phyloP scores from a whole-genome alignment of 495 filamentous ascomycete genomes.

The Aspergillus sclerotioniger region DNA sequence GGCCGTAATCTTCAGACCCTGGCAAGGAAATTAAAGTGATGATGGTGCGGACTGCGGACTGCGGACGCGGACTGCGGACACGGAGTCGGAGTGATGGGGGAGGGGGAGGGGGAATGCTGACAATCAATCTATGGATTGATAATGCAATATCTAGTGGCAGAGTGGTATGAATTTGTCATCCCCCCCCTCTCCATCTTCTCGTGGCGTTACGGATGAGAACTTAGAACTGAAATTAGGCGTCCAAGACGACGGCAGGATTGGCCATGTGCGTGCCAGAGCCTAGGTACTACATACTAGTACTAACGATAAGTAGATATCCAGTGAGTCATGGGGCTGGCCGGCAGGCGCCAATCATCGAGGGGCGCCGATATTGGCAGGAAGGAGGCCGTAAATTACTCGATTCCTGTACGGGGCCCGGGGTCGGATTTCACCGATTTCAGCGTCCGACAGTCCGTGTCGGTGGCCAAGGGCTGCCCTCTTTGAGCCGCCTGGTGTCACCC shows the following conservation, averaged over 20 bases:
- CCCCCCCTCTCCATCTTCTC: too few species aligned
- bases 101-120: too few species aligned
- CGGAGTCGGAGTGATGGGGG: too few species aligned
- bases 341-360: neutral
- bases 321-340: neutral
- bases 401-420: neutral
- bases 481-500: neutral
- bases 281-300: too few species aligned
- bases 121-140: too few species aligned
- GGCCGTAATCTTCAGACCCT: conserved; percentile 16
- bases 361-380: neutral
- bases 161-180: neutral
- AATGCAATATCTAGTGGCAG: too few species aligned
- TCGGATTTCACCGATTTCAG: conserved; percentile 20
- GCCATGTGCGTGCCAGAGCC: neutral
- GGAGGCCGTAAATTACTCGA: neutral
- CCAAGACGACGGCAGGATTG: neutral
- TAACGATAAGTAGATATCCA: too few species aligned
- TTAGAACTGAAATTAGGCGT: neutral
- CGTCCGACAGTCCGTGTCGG: neutral
- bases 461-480: neutral
- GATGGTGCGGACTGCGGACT: neutral
- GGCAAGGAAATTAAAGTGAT: conserved; percentile 4
- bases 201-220: neutral
- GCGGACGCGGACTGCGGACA: neutral